phyloP scores from a whole-genome alignment of 2,329 filamentous ascomycete genomes.

The Monosporascus sp. region DNA sequence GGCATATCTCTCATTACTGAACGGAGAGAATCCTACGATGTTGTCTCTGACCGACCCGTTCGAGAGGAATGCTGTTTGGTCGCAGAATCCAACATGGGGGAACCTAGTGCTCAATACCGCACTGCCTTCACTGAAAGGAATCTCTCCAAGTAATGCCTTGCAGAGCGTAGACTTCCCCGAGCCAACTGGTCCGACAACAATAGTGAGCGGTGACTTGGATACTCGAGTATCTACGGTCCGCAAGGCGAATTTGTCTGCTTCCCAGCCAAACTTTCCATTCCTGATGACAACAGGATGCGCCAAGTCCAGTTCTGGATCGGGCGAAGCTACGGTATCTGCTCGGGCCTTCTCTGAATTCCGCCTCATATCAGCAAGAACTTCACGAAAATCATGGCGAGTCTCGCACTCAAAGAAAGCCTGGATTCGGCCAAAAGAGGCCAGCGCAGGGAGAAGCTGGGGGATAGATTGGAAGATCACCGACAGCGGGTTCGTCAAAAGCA shows the following conservation, averaged over 20 bases:
- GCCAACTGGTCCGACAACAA: conserved; percentile 38
- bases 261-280: conserved; percentile 31
- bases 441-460: conserved; percentile 30
- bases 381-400: conserved; percentile 21
- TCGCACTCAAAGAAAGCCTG: conserved; percentile 29
- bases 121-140: conserved; percentile 21
- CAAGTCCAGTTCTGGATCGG: background rate
- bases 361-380: background rate
- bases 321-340: conserved; percentile 1
- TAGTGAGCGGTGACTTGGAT: conserved; percentile 26
- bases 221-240: conserved; percentile 29
- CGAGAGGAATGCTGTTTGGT: conserved; percentile 31
- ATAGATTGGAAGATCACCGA: conserved; percentile 34
- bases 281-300: conserved; percentile 9
- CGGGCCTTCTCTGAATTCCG: conserved; percentile 1
- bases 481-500: conserved; percentile 22
- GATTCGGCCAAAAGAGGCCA: conserved; percentile 37
- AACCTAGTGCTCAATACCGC: conserved; percentile 15
- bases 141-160: conserved; percentile 34
- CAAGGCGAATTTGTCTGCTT: conserved; percentile 21
- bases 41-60: conserved; percentile 29
- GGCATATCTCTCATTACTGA: conserved; percentile 20
- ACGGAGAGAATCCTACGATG: conserved; percentile 23
- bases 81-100: conserved; percentile 31
- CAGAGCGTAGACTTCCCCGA: conserved; percentile 41